Base-by-base conservation (phyloP, 202 grass and related monocot species). In the Eragrostis tef region DNA sequence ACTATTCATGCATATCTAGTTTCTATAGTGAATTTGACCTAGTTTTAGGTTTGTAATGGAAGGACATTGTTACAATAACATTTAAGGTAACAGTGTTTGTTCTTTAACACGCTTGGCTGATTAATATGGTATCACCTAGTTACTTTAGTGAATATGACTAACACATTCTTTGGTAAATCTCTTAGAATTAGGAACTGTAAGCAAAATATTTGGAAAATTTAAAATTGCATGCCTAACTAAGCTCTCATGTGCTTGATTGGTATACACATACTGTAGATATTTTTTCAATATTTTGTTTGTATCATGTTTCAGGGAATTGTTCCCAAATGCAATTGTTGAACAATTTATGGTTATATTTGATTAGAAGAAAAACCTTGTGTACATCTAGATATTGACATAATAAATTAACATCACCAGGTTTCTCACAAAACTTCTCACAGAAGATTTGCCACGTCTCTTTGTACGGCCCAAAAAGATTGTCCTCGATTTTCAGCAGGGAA, bases 401-500 rank as follows among this genome's bases (percentile, higher is more conserved):
- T 74, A 73, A 86, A 67, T 49, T 67, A 25, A 12, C 64, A 65
- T 84, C 61, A 26, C 50, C 89, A 99, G 96, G 91, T 99, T 99
- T 81, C 90, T 99, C 46, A 99, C 85, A 2, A 88, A 99, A 77
- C 93, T 99, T 80, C 43, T 99, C 39, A 99, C 96, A 19, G 96
- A 95, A 93, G 96, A 99, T 71, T 68, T 99, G 57, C 96, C 96
- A 81, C 93, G 89, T 29, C 93, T 99, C 45, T 99, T 99, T 91
- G 93, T 95, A 58, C 92, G 90, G 1, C 96, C 96, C 74, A 95
- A 93, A 73, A 99, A 95, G 82, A 99, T 95, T 9, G 93, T 99
- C 56, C 96, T 98, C 46, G 96, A 98, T 95, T 98, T 98, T 80
- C 92, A 93, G 60, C 80, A 95, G 77, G 96, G 96, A 46, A 90